phyloP scores from a whole-genome alignment of 805 yeast genomes.

The Wickerhamiella brachini region DNA sequence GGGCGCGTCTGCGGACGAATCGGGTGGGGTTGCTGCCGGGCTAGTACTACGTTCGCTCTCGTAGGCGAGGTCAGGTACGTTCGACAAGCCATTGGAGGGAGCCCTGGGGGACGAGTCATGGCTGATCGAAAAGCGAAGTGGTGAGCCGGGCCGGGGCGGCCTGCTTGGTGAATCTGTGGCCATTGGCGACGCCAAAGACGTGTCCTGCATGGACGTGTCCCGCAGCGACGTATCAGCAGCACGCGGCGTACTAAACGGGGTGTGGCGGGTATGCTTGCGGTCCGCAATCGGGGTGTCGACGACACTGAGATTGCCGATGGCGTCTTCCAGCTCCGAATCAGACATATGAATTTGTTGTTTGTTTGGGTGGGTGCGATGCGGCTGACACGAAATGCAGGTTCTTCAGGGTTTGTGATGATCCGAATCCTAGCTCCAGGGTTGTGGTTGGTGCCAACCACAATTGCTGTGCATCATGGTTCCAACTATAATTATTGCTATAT shows the following conservation, averaged over 20 bases:
- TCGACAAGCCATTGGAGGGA: background rate
- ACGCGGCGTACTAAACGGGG: background rate
- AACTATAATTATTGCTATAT: no score
- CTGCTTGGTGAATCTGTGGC: background rate
- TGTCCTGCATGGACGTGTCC: background rate
- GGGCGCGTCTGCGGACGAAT: background rate
- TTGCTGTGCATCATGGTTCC: no score
- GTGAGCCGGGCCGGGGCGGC: background rate
- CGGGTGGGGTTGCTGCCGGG: background rate
- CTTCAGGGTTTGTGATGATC: background rate
- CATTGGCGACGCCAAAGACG: background rate
- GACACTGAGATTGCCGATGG: background rate
- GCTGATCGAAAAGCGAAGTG: background rate
- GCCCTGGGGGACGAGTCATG: background rate
- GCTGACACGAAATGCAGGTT: background rate
- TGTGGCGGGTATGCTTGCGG: background rate
- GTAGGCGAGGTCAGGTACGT: background rate
- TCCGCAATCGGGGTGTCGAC: background rate
- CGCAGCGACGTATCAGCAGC: background rate
- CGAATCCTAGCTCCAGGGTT: background rate
- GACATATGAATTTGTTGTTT: background rate
- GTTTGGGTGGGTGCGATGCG: background rate
- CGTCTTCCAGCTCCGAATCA: constrained; percentile 1
- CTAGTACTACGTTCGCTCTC: background rate
- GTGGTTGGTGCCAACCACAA: background rate